Percentiles rank a stretch among this genome's conserved stretches.
phyloP scores from a whole-genome alignment of 2,329 filamentous ascomycete species.

The Intubia oerlemansii region DNA sequence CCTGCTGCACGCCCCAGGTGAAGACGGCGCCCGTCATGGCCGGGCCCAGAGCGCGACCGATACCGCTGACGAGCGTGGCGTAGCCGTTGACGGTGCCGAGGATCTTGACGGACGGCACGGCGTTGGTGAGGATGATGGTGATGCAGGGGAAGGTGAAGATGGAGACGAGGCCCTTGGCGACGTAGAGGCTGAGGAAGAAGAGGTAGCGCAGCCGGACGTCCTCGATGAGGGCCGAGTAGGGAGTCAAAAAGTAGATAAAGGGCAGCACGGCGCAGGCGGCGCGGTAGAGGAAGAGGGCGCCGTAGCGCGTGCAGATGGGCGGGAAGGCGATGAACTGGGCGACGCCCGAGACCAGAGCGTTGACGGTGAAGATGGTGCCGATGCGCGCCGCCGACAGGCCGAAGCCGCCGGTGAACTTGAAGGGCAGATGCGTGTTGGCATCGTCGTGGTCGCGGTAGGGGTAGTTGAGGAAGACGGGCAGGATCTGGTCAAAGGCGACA shows the following conservation, averaged over 20 bases:
- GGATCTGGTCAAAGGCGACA: conserved; percentile 67
- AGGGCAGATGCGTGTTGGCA: conserved; percentile 42
- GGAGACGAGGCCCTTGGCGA: conserved; percentile 50
- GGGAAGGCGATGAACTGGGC: conserved; percentile 81
- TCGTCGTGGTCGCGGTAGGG: conserved; percentile 31
- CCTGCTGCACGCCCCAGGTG: conserved; percentile 50
- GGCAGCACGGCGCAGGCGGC: conserved; percentile 45
- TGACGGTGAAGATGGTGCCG: conserved; percentile 67
- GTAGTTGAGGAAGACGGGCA: conserved; percentile 77
- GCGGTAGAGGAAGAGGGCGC: conserved; percentile 53
- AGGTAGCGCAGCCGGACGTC: conserved; percentile 26
- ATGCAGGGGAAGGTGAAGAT: conserved; percentile 80
- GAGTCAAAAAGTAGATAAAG: conserved; percentile 57
- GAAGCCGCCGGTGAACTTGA: conserved; percentile 70
- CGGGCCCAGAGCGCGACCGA: conserved; percentile 64
- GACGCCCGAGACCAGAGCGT: conserved; percentile 58
- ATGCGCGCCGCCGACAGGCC: conserved; percentile 53
- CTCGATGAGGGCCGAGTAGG: conserved; percentile 50
- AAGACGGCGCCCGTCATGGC: conserved; percentile 53
- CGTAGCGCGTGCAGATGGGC: conserved; percentile 46
- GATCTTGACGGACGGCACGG: conserved; percentile 49
- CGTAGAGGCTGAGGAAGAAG: conserved; percentile 45
- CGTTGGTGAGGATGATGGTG: conserved; percentile 82
- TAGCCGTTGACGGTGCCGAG: conserved; percentile 83
- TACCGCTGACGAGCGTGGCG: conserved; percentile 59